Percentiles rank a stretch among this genome's conserved stretches.
phyloP scores from a whole-genome alignment of 2,329 filamentous ascomycete genomes.

The Colletotrichum destructivum region DNA sequence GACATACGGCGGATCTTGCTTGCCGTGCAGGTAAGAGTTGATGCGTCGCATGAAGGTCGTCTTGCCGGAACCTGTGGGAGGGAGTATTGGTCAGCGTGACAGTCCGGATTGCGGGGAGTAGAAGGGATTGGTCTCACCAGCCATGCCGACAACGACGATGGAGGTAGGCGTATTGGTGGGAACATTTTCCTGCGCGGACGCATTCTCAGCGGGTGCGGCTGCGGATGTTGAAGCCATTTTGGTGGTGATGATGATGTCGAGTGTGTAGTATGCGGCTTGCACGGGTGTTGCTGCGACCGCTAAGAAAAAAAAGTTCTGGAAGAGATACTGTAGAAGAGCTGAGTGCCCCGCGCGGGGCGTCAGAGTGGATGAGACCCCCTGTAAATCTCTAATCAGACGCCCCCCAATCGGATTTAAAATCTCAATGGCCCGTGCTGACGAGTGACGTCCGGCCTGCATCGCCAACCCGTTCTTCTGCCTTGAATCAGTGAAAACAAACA shows the following conservation, averaged over 20 bases:
- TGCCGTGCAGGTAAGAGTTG: slow-evolving; percentile 89
- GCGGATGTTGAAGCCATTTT: slow-evolving; percentile 45
- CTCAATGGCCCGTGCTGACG: slow-evolving; percentile 28
- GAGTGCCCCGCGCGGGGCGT: slow-evolving; percentile 41
- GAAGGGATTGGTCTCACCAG: slow-evolving; percentile 66
- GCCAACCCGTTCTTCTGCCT: slow-evolving; percentile 8
- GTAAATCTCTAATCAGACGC: slow-evolving; percentile 19
- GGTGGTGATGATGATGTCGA: slow-evolving; percentile 14
- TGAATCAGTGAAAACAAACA: slow-evolving; percentile 1
- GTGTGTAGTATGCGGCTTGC: slow-evolving; percentile 20
- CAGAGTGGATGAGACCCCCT: slow-evolving; percentile 25
- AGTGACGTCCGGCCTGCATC: slow-evolving; percentile 38
- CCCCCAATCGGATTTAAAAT: slow-evolving; percentile 22
- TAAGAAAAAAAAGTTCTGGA: slow-evolving; percentile 43
- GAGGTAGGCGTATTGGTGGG: slow-evolving; percentile 73
- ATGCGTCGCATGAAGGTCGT: slow-evolving; percentile 99
- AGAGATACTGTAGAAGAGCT: slow-evolving; percentile 37
- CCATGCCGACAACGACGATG: slow-evolving; percentile 97
- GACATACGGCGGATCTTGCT: slow-evolving; percentile 89
- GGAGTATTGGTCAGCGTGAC: slow-evolving; percentile 31
- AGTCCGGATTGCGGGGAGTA: slow-evolving; percentile 8
- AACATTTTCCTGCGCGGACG: slow-evolving; percentile 53
- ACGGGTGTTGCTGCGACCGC: slow-evolving; percentile 21
- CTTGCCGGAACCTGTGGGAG: slow-evolving; percentile 85
- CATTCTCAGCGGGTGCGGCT: slow-evolving; percentile 43